Evolutionary conservation across 2,329 filamentous ascomycete genomes (phyloP).

Genomic region (Fusarium sp.): DNA sequence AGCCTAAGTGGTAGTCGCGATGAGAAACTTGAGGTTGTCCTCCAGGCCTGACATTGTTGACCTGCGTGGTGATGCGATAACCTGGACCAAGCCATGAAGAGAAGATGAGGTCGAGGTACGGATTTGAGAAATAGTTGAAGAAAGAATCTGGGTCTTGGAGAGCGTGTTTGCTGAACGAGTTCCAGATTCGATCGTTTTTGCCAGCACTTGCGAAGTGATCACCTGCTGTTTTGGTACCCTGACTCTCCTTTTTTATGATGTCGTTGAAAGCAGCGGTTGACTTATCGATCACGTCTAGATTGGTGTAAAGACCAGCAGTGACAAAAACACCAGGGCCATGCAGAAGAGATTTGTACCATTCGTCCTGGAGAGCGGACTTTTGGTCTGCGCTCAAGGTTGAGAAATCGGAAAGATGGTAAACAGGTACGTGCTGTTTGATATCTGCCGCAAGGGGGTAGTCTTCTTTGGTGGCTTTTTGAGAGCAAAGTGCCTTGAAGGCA

Average conservation of each 20-base stretch:
- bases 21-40: slow-evolving; percentile 69
- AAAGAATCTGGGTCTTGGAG: slow-evolving; percentile 65
- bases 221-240: slow-evolving; percentile 56
- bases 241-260: slow-evolving; percentile 62
- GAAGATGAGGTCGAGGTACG: slow-evolving; percentile 65
- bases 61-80: slow-evolving; percentile 71
- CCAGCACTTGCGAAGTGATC: slow-evolving; percentile 71
- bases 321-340: slow-evolving; percentile 71
- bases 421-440: slow-evolving; percentile 65
- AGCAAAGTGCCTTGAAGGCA: slow-evolving; percentile 60
- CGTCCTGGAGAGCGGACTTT: slow-evolving; percentile 64
- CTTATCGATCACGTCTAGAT: slow-evolving; percentile 56
- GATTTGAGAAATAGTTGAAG: slow-evolving; percentile 69
- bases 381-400: slow-evolving; percentile 41
- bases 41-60: slow-evolving; percentile 72
- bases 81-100: slow-evolving; percentile 70
- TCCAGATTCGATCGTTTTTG: slow-evolving; percentile 73
- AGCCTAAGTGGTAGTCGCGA: slow-evolving; percentile 74
- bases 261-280: slow-evolving; percentile 61
- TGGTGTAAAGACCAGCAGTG: slow-evolving; percentile 64
- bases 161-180: slow-evolving; percentile 73
- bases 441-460: slow-evolving; percentile 62
- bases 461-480: slow-evolving; percentile 50
- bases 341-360: slow-evolving; percentile 69
- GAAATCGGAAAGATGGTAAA: slow-evolving; percentile 62